These are phyloP conservation scores for Holtermanniella nyarrowii DNA, from an alignment of 768 basidiomycete genomes.

Conservation along the genomic window DNA sequence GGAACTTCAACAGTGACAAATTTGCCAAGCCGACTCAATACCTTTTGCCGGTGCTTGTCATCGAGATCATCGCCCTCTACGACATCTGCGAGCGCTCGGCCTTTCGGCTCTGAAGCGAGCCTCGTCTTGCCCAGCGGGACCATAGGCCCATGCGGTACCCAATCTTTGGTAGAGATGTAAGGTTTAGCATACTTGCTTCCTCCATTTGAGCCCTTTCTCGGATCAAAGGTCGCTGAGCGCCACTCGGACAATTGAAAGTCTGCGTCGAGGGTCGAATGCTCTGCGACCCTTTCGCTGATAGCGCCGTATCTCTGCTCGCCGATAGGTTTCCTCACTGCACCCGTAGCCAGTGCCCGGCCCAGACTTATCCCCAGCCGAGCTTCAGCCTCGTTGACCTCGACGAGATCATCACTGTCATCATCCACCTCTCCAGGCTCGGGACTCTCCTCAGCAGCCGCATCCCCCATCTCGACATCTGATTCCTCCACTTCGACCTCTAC, in stretches of 20 bases:
- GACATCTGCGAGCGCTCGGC: neutral
- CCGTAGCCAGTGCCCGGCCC: no score
- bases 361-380: no score
- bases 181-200: neutral
- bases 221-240: neutral
- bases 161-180: neutral
- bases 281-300: no score
- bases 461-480: neutral
- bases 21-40: neutral
- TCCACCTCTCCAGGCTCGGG: neutral
- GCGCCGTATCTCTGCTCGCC: no score
- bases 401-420: neutral
- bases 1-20: conserved; percentile 9
- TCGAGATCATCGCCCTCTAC: neutral
- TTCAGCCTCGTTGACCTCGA: neutral
- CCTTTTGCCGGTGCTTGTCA: neutral
- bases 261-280: neutral
- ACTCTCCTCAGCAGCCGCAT: neutral
- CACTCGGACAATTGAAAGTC: neutral
- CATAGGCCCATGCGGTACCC: neutral
- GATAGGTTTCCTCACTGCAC: no score
- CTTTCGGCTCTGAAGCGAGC: neutral
- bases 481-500: neutral
- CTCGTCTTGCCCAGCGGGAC: neutral
- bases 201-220: neutral